Percentiles rank a stretch among this genome's conserved stretches.
Conservation (phyloP, 2,329 filamentous ascomycete species). For the Pyrenochaeta sp. region DNA sequence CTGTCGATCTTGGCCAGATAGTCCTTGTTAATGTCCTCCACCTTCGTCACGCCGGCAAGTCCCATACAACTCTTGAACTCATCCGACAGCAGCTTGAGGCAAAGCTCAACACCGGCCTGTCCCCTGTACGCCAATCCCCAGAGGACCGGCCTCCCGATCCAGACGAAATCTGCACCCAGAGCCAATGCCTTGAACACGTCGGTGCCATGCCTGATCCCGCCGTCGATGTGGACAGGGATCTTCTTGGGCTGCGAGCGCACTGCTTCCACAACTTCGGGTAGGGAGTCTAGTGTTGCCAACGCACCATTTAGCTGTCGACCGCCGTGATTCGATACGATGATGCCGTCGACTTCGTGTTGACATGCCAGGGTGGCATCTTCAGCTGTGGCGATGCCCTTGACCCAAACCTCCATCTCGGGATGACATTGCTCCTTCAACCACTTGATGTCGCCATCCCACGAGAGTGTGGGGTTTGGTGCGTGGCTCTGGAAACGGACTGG, state of each 20-base stretch:
- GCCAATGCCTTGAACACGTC: conserved; percentile 96
- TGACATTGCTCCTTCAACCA: conserved; percentile 28
- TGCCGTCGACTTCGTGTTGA: conserved; percentile 53
- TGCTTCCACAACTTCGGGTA: conserved; percentile 63
- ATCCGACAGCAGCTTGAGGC: conserved; percentile 23
- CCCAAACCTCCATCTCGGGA: conserved; percentile 46
- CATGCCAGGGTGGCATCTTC: conserved; percentile 53
- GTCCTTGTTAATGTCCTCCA: conserved; percentile 30
- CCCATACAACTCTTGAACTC: conserved; percentile 35
- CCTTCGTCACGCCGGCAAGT: conserved; percentile 27
- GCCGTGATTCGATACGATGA: conserved; percentile 61
- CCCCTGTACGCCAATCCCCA: conserved; percentile 67
- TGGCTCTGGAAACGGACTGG: too few species aligned
- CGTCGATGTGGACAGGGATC: conserved; percentile 83
- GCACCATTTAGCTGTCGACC: conserved; percentile 59
- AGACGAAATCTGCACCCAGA: conserved; percentile 87
- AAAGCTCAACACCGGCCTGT: conserved; percentile 29
- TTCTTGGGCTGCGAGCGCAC: conserved; percentile 53
- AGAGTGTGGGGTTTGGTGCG: conserved; percentile 28
- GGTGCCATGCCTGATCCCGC: conserved; percentile 84
- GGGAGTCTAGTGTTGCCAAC: conserved; percentile 44
- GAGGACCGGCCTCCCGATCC: conserved; percentile 61
- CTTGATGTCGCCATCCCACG: conserved; percentile 32
- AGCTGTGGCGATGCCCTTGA: conserved; percentile 52
- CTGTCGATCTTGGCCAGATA: conserved; percentile 32